Base-by-base conservation (phyloP, 371 early-diverging fungal species). In the Sporodiniella umbellata region DNA sequence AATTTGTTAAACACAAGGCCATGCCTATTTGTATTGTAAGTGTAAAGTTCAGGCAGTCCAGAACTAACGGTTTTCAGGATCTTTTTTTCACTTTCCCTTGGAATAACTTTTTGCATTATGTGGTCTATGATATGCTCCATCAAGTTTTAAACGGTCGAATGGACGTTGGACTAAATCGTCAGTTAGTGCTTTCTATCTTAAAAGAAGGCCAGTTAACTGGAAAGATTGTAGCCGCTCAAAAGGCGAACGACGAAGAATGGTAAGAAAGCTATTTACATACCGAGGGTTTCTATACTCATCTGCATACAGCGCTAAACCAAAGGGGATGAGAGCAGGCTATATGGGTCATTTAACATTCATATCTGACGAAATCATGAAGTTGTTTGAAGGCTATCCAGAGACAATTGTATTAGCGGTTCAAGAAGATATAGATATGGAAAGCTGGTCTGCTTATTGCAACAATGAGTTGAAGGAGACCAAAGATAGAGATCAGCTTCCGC, bases 341-440 rank as follows among this genome's bases (percentile, higher is more conserved):
- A 96, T 96, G 97, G 97, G 97, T 1, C 96, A 96, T 54, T 70
- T 95, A 49, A 94, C 94, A 0, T 90, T 93, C 42, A 94, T 96
- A 33, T 83, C 94, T n/a, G 97, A 96, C 50, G 95, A 95, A 60
- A 88, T 93, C 3, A 87, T 88, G 51, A 88, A 90, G 53, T 62
- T 94, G 33, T 60, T 92, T 26, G 95, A 94, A 56, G 70, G 84
- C 1, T 74, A 70, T 26, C 78, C 77, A 6, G 70, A 74, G 2
- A 75, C 77, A 12, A 68, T 82, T 40, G 83, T 83, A 33, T 59
- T 73, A 33, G 70, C 45, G 7, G 68, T 80, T 4, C 76, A 80
- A 28, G 85, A 83, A 19, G 77, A 66, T 53, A 72, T 94, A 39
- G 78, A 85, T 48, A 76, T 86, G 33, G 86, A 87, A 23, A 86